A percentile compares a stretch with the other conserved stretches of the same genome.
These are phyloP conservation scores for Galeopsis tetrahit DNA, from an alignment of 257 asterid species.

Conservation along the genomic window DNA sequence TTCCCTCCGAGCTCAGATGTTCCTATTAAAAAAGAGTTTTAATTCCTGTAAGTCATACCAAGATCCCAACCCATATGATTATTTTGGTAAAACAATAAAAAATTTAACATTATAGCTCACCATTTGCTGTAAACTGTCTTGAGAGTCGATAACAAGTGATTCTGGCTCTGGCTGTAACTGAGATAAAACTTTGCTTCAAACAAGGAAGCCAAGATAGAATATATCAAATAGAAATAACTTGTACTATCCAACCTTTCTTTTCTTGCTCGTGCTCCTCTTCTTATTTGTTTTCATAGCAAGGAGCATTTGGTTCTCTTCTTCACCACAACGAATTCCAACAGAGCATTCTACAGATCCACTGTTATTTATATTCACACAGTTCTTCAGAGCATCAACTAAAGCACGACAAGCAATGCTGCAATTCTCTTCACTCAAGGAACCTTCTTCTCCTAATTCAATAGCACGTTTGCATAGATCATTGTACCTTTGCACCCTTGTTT, in stretches of 20 bases:
- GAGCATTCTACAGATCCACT: slow-evolving; percentile 58
- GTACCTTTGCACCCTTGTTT: slow-evolving; percentile 83
- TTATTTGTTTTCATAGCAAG: slow-evolving; percentile 56
- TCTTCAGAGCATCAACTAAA: slow-evolving; percentile 80
- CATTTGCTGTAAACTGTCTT: slow-evolving; percentile 68
- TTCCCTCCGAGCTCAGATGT: slow-evolving; percentile 67
- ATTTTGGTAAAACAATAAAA: background rate
- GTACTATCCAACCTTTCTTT: slow-evolving; percentile 67
- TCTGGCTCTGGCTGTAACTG: slow-evolving; percentile 76
- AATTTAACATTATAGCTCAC: slow-evolving; percentile 45
- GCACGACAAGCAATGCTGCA: slow-evolving; percentile 75
- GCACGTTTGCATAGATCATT: slow-evolving; percentile 90
- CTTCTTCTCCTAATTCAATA: slow-evolving; percentile 89
- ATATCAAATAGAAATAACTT: slow-evolving; percentile 23
- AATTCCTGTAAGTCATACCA: slow-evolving; percentile 2
- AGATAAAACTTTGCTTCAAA: slow-evolving; percentile 29
- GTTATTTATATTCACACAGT: slow-evolving; percentile 81
- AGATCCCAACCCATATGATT: background rate
- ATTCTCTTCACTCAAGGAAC: slow-evolving; percentile 76
- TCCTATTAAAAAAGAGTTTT: slow-evolving; percentile 45
- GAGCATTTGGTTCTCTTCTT: slow-evolving; percentile 62
- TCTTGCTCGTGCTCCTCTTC: slow-evolving; percentile 74
- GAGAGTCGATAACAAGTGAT: slow-evolving; percentile 58
- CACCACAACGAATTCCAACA: slow-evolving; percentile 59
- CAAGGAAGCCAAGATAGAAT: slow-evolving; percentile 11